Evolutionary conservation across 2,329 filamentous ascomycete species (phyloP).

Genomic region (Botrytis porri): DNA sequence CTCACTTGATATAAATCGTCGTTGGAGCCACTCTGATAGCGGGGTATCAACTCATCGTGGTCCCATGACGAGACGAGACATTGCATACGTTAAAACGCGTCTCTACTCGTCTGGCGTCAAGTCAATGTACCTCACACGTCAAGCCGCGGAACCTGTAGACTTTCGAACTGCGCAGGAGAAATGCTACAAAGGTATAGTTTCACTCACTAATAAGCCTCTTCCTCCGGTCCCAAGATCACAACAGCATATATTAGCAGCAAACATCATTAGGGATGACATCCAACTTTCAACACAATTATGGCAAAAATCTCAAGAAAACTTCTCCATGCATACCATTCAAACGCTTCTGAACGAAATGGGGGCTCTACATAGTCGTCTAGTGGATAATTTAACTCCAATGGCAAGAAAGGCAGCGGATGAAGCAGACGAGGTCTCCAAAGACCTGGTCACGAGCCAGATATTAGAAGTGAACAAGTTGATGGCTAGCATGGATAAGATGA

Average conservation of each 20-base stretch:
- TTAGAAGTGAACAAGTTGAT: slow-evolving; percentile 77
- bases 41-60: slow-evolving; percentile 40
- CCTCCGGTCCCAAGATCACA: slow-evolving; percentile 30
- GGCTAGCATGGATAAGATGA: slow-evolving; percentile 74
- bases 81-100: slow-evolving; percentile 73
- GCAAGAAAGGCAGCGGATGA: slow-evolving; percentile 70
- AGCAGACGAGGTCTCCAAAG: slow-evolving; percentile 73
- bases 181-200: slow-evolving; percentile 31
- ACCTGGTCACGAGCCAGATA: slow-evolving; percentile 73
- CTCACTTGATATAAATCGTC: slow-evolving; percentile 37
- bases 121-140: slow-evolving; percentile 72
- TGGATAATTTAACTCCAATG: slow-evolving; percentile 48
- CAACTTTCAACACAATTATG: slow-evolving; percentile 49
- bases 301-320: slow-evolving; percentile 56
- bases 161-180: slow-evolving; percentile 24
- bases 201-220: slow-evolving; percentile 23
- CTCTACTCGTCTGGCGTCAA: slow-evolving; percentile 86
- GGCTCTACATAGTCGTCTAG: slow-evolving; percentile 42
- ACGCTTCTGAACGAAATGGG: slow-evolving; percentile 48
- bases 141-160: slow-evolving; percentile 46
- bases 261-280: slow-evolving; percentile 47
- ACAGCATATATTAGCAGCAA: slow-evolving; percentile 49
- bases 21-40: slow-evolving; percentile 53
- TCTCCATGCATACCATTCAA: slow-evolving; percentile 55
- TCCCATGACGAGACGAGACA: slow-evolving; percentile 65